Evolutionary conservation across 2,329 filamentous ascomycete genomes (phyloP), one percentile per base, ranked within the genome.

Genomic region (Penicillium glabrum): DNA sequence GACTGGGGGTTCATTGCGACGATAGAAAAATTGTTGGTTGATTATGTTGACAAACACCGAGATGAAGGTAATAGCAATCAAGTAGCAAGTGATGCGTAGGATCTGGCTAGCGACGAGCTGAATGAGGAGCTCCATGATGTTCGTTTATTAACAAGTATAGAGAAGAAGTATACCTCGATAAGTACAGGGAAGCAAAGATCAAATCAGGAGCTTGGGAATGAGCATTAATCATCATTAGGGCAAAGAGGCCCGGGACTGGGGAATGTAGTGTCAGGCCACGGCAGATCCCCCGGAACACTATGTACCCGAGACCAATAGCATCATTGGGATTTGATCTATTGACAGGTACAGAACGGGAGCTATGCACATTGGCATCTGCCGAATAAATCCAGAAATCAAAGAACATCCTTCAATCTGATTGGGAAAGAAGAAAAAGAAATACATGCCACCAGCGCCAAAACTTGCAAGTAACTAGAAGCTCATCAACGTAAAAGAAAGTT

Each of bases 1-100:
- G 56, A 93, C 67, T 1, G 90, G 90, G 5, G 89, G 89, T 71
- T 90, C 88, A 70, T 90, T 89, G 54, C 86, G 84, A 65, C 91
- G 91, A 77, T 84, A 88, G 78, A 90, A 84, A 57, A 96, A 78
- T 51, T 93, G 63, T 76, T 96, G 92, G 59, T 82, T 82, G 65
- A 89, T 68, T 64, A 96, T 85, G 73, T 97, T 96, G 77, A 91
- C 70, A 56, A 88, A 68, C 53, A 96, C 82, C n/a, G 85, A 70
- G 31, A 81, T 64, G 21, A 77, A 68, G 52, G 81, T 59, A 69
- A 83, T 75, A 61, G 74, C 73, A 63, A 71, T 67, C 61, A 79
- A 57, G 41, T 64, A 66, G 49, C 54, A 51, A 23, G 46, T 39
- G 24, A 61, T 56, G 8, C 52, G 46, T 27, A 58, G 43, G 27